A percentile compares a stretch with the other conserved stretches of the same genome.
These are phyloP conservation scores for Wickerhamiella sorbophila DNA, from an alignment of 805 yeast species.

Conservation along the genomic window DNA sequence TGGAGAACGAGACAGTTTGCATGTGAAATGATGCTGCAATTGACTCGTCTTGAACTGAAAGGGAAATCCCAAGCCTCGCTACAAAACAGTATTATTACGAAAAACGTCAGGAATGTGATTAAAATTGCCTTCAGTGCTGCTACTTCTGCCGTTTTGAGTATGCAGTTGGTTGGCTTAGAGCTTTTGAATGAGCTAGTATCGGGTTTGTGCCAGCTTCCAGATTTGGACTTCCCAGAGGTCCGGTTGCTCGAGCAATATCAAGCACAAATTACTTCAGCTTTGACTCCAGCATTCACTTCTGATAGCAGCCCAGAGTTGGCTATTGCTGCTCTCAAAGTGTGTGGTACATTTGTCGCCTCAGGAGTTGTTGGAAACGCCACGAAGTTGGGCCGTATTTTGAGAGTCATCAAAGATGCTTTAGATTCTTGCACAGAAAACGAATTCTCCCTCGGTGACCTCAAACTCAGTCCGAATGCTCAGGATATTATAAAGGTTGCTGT, in stretches of 20 bases:
- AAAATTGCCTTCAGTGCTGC: constrained; percentile 71
- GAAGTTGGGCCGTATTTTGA: constrained; percentile 42
- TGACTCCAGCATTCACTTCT: constrained; percentile 68
- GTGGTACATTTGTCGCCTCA: constrained; percentile 62
- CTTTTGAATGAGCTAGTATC: constrained; percentile 50
- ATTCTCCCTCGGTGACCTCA: constrained; percentile 25
- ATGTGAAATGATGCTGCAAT: constrained; percentile 22
- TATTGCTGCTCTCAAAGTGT: constrained; percentile 59
- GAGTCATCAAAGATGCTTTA: constrained; percentile 49
- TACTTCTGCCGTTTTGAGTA: constrained; percentile 46
- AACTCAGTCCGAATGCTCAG: constrained; percentile 25
- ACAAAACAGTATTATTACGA: constrained; percentile 17
- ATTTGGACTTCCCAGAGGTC: constrained; percentile 56
- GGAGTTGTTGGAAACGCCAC: constrained; percentile 35
- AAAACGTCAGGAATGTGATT: constrained; percentile 41
- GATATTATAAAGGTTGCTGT: constrained; percentile 26
- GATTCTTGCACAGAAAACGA: constrained; percentile 34
- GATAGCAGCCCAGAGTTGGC: constrained; percentile 65
- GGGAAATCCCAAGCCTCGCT: constrained; percentile 15
- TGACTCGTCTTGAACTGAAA: constrained; percentile 16
- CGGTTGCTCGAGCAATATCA: constrained; percentile 81
- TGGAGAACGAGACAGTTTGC: constrained; percentile 34
- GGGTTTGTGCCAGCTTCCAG: constrained; percentile 45
- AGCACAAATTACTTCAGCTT: constrained; percentile 82
- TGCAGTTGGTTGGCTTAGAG: constrained; percentile 52